Percentiles rank a stretch among this genome's conserved stretches.
Evolutionary conservation across 306 rosid genomes (phyloP).

Genomic region (Hylodesmum podocarpum): DNA sequence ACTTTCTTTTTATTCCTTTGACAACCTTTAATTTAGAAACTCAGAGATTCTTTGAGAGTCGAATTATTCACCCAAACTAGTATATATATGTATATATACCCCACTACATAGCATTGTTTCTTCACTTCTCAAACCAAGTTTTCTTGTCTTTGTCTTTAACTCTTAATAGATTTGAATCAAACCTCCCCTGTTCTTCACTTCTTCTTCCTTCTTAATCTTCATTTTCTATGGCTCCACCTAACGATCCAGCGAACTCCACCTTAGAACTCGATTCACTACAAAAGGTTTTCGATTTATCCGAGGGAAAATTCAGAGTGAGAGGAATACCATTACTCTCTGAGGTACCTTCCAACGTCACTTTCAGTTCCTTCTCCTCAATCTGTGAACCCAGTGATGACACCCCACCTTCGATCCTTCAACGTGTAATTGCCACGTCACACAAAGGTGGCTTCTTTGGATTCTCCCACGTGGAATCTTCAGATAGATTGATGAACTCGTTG

Average conservation of each 20-base stretch:
- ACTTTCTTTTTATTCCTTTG: background rate
- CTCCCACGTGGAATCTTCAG: slow-evolving; percentile 43
- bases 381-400: slow-evolving; percentile 50
- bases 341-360: slow-evolving; percentile 71
- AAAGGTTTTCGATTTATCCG: slow-evolving; percentile 44
- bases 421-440: slow-evolving; percentile 49
- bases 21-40: background rate
- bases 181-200: background rate
- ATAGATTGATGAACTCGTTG: slow-evolving; percentile 59
- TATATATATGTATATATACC: background rate
- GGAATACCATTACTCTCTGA: slow-evolving; percentile 59
- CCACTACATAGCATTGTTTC: background rate
- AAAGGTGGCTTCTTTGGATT: slow-evolving; percentile 86
- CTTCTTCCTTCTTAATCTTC: background rate
- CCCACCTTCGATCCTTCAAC: slow-evolving; percentile 53
- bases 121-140: slow-evolving; percentile 4
- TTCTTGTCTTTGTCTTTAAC: background rate
- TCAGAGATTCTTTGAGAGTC: too few species aligned
- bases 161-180: background rate
- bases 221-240: slow-evolving; percentile 65
- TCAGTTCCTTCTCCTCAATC: slow-evolving; percentile 52
- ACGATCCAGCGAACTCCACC: slow-evolving; percentile 37
- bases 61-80: too few species aligned
- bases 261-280: slow-evolving; percentile 15
- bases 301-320: slow-evolving; percentile 48